These are phyloP conservation scores for Calonectria honghensis DNA, from an alignment of 2,329 filamentous ascomycete species.

Conservation along the genomic window DNA sequence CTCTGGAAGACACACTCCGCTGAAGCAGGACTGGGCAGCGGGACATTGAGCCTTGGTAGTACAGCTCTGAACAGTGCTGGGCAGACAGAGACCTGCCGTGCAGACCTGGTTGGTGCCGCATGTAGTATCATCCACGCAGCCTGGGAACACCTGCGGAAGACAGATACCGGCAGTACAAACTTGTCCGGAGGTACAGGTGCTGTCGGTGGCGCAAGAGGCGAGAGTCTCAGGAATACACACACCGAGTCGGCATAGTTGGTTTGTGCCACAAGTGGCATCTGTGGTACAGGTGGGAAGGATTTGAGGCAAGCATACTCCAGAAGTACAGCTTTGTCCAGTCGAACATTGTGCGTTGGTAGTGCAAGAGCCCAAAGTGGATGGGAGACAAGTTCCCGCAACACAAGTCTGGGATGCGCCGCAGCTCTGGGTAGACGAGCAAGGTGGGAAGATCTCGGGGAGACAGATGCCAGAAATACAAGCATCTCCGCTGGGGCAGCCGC, in stretches of 20 bases:
- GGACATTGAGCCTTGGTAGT: not conserved
- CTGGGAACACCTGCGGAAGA: slow-evolving; percentile 23
- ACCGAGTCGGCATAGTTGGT: slow-evolving; percentile 12
- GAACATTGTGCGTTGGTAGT: not conserved
- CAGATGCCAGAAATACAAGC: slow-evolving; percentile 28
- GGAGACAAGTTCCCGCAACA: not conserved
- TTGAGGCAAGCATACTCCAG: slow-evolving; percentile 25
- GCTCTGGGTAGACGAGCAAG: not conserved
- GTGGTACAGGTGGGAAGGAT: slow-evolving; percentile 19
- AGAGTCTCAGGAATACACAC: slow-evolving; percentile 3
- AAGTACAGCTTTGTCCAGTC: slow-evolving; percentile 4
- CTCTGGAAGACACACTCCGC: slow-evolving; percentile 23
- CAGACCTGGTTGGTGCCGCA: slow-evolving; percentile 24
- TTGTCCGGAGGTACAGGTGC: not conserved
- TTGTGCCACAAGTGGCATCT: slow-evolving; percentile 1
- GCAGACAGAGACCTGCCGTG: slow-evolving; percentile 14
- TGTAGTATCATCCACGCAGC: slow-evolving; percentile 7
- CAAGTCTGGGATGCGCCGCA: slow-evolving; percentile 6
- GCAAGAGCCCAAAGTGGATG: slow-evolving; percentile 3
- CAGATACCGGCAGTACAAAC: slow-evolving; percentile 29
- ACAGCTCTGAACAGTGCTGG: slow-evolving; percentile 8
- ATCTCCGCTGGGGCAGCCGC: not conserved
- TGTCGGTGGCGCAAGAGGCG: not conserved
- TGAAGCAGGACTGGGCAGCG: slow-evolving; percentile 7
- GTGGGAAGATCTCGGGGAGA: slow-evolving; percentile 10